phyloP scores from a whole-genome alignment of 495 filamentous ascomycete genomes.

The Lasiosphaeria ovina region DNA sequence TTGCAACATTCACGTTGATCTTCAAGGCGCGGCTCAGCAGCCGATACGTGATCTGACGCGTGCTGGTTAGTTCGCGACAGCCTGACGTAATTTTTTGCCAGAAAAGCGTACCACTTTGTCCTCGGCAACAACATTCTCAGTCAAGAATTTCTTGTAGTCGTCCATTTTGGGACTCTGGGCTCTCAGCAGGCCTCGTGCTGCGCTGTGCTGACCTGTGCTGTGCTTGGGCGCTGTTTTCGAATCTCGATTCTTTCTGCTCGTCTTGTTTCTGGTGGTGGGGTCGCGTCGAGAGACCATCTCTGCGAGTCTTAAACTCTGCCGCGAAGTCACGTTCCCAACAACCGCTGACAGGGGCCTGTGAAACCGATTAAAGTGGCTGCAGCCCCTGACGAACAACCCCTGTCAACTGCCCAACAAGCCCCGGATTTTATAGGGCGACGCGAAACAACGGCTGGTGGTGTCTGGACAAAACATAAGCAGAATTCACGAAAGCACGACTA shows the following conservation, averaged over 20 bases:
- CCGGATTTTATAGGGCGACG: too few species aligned
- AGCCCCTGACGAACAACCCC: background rate
- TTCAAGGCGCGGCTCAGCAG: slow-evolving; percentile 73
- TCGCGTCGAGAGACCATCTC: slow-evolving; percentile 6
- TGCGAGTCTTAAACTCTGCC: slow-evolving; percentile 1
- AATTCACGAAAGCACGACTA: too few species aligned
- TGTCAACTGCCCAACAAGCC: too few species aligned
- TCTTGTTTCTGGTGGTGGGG: slow-evolving; percentile 1
- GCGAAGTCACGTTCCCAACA: slow-evolving; percentile 29
- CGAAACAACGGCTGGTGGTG: too few species aligned
- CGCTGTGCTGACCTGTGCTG: background rate
- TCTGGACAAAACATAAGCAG: too few species aligned
- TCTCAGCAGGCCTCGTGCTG: background rate
- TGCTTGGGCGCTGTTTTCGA: background rate
- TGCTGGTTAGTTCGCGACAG: slow-evolving; percentile 1
- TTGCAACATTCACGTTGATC: slow-evolving; percentile 67
- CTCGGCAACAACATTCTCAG: slow-evolving; percentile 73
- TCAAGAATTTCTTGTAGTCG: slow-evolving; percentile 69
- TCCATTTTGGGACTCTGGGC: slow-evolving; percentile 35
- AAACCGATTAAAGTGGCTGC: slow-evolving; percentile 12
- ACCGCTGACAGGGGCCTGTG: background rate
- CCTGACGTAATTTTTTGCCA: background rate
- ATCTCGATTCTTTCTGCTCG: background rate
- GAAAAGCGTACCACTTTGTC: slow-evolving; percentile 60
- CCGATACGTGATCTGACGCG: slow-evolving; percentile 75